These are phyloP conservation scores for Aspergillus coremiiformis DNA, from an alignment of 495 filamentous ascomycete genomes.

Conservation along the genomic window DNA sequence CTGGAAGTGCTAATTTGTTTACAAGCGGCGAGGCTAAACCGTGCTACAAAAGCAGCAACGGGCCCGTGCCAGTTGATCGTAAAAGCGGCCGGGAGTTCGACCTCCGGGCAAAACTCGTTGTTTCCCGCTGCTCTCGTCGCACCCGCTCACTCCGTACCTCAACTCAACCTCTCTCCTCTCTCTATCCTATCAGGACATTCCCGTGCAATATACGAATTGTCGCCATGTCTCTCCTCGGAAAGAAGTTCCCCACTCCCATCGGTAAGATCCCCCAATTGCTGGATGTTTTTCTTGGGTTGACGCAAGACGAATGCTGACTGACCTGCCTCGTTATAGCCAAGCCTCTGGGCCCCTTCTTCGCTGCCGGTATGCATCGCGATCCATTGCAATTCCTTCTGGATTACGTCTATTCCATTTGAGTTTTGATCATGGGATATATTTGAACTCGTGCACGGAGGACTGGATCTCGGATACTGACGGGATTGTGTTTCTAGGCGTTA, in stretches of 20 bases:
- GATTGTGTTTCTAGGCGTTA: constrained; percentile 48
- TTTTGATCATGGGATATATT: not conserved
- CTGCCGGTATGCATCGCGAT: constrained; percentile 65
- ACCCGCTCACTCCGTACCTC: constrained; percentile 21
- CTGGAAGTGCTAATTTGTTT: constrained; percentile 28
- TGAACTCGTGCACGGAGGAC: not conserved
- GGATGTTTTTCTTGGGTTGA: not conserved
- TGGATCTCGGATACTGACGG: constrained; percentile 24
- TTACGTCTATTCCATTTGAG: not conserved
- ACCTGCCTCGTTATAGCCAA: constrained; percentile 51
- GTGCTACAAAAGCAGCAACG: constrained; percentile 29
- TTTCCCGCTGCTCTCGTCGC: too few relatives aligned
- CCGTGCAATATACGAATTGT: constrained; percentile 15
- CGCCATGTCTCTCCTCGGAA: constrained; percentile 76
- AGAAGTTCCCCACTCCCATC: constrained; percentile 86
- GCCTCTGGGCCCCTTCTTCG: constrained; percentile 87
- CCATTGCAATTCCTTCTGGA: not conserved
- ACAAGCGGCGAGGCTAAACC: constrained; percentile 22
- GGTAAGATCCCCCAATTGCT: constrained; percentile 53
- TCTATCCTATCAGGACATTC: constrained; percentile 24
- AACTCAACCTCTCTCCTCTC: constrained; percentile 22
- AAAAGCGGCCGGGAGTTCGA: constrained; percentile 20
- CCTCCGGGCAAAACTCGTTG: constrained; percentile 37
- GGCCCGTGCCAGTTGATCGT: constrained; percentile 5
- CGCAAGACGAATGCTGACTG: constrained; percentile 19